Base-by-base conservation (phyloP, 177 flowering plant genomes). In the Vitis hybrid region DNA sequence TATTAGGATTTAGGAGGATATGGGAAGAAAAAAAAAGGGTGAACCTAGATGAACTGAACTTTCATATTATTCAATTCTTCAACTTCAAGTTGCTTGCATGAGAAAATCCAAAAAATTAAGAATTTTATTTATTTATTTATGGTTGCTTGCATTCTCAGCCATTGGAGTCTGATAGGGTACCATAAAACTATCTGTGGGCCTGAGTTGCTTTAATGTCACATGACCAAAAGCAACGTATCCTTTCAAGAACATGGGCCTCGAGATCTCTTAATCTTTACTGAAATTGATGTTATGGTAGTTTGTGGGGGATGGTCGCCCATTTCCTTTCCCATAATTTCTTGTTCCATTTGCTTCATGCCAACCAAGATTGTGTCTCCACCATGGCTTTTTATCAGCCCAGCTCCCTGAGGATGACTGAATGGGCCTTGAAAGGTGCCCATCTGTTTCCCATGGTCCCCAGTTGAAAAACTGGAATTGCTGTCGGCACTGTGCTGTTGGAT, bases 191-290 rank as follows among this genome's bases (percentile, higher is more conserved):
- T 62, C 56, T 51, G 77, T 74, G 78, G 78, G 66, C 71, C 81
- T 67, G 11, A 48, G 48, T 18, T 78, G 56, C 58, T 62, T 63
- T 40, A 9, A 52, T 56, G 40, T 67, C 82, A 72, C 82, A 75
- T 75, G 79, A 60, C 66, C 17, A 62, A 66, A 67, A 72, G 65
- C 73, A 57, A 64, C 12, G 71, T 51, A 62, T 75, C 73, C 56
- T 70, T 65, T 69, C 72, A 66, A 54, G 79, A 69, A 69, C 72
- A 72, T 78, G 78, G 66, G 18, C 55, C 56, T 23, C 60, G 50
- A 60, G 60, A 52, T 64, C 65, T 68, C 64, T 68, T 21, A 49
- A 65, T 72, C 69, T 58, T 56, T 52, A 18, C 51, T 14, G 51
- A 63, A 68, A 70, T 56, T 48, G 62, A 70, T 67, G 65, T 70